Percentiles rank a stretch among this genome's conserved stretches.
Evolutionary conservation across 2,329 filamentous ascomycete species (phyloP).

Genomic region (Neonectria faginata): DNA sequence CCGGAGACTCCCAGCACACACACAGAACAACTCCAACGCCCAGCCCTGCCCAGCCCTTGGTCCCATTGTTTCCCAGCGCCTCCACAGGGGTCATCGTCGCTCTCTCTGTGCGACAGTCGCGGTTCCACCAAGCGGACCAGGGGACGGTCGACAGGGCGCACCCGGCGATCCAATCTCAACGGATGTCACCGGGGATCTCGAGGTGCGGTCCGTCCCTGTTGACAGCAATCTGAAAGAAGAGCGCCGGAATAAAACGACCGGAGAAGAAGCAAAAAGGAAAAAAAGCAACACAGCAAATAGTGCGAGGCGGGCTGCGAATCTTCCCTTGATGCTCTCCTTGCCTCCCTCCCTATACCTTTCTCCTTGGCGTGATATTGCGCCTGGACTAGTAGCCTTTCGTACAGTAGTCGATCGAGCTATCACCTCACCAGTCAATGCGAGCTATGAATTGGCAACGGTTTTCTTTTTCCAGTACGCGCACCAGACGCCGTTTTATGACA

Average conservation of each 20-base stretch:
- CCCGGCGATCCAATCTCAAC: constrained; percentile 6
- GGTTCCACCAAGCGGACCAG: neutral
- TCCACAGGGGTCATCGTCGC: neutral
- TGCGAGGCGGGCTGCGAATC: too few relatives aligned
- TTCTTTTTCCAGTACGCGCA: neutral
- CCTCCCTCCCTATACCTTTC: neutral
- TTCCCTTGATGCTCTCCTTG: neutral
- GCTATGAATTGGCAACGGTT: neutral
- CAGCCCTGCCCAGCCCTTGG: neutral
- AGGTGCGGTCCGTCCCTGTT: neutral
- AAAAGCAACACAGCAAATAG: neutral
- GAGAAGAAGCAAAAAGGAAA: neutral
- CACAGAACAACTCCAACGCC: neutral
- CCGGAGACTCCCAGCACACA: neutral
- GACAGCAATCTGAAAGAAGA: neutral
- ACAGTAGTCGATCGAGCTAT: constrained; percentile 16
- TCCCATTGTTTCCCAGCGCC: constrained; percentile 1
- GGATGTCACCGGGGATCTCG: neutral
- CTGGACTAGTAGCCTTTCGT: constrained; percentile 6
- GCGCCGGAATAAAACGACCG: neutral
- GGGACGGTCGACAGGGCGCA: neutral
- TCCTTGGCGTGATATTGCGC: constrained; percentile 16
- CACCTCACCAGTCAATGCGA: neutral
- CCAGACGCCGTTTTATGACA: constrained; percentile 1
- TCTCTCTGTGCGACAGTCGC: constrained; percentile 2